phyloP scores from a whole-genome alignment of 345 rosid species.

The Eucalyptus erythrocorys region DNA sequence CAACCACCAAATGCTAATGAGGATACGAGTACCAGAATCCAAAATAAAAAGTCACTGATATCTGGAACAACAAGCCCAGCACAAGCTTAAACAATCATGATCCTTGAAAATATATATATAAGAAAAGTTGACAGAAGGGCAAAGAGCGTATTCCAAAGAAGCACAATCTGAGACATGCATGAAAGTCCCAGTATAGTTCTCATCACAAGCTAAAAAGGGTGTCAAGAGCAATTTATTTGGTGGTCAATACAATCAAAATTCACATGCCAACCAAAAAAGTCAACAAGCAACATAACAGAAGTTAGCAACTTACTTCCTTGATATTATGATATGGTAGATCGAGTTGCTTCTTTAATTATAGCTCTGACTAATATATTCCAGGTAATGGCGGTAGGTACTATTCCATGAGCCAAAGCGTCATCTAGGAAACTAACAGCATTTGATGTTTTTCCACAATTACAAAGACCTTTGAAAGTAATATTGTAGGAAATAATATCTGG shows the following conservation, averaged over 20 bases:
- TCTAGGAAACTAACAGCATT: conserved; percentile 53
- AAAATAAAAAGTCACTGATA: not conserved
- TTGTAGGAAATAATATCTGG: conserved; percentile 85
- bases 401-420: conserved; percentile 54
- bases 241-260: not conserved
- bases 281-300: not conserved
- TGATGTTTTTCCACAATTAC: conserved; percentile 45
- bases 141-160: not conserved
- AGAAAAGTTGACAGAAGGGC: not conserved
- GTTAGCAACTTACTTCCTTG: not conserved
- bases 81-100: not conserved
- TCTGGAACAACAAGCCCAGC: not conserved
- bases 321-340: not conserved
- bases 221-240: not conserved
- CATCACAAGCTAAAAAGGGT: not conserved
- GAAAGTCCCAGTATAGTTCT: not conserved
- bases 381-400: conserved; percentile 47
- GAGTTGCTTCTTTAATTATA: conserved; percentile 14
- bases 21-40: not conserved
- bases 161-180: not conserved
- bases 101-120: not conserved
- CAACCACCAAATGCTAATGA: not conserved
- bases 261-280: not conserved
- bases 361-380: conserved; percentile 88
- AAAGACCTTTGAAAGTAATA: conserved; percentile 63